Percentiles rank a stretch among this genome's conserved stretches.
Evolutionary conservation across 768 basidiomycete species (phyloP).

Genomic region (Artomyces pyxidatus): DNA sequence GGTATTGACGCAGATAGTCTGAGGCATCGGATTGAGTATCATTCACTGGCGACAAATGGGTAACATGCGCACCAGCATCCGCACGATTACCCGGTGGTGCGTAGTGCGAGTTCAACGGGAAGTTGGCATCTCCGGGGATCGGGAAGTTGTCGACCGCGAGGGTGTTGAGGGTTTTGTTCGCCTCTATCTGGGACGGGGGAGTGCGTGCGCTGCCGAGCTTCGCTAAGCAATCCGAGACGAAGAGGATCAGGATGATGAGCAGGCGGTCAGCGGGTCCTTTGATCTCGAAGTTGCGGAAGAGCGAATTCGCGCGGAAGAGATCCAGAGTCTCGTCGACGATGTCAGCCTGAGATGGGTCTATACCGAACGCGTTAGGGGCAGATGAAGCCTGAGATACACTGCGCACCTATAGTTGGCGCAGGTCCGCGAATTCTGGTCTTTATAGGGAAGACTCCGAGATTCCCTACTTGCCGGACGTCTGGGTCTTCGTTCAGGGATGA

Average conservation of each 20-base stretch:
- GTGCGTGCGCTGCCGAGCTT: constrained; percentile 73
- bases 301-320: constrained; percentile 96
- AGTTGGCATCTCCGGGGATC: constrained; percentile 93
- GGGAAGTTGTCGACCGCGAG: constrained; percentile 90
- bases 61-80: constrained; percentile 61
- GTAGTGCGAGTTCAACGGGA: constrained; percentile 89
- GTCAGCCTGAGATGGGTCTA: constrained; percentile 71
- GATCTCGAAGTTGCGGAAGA: constrained; percentile 99
- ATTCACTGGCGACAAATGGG: not conserved
- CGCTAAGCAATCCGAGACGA: constrained; percentile 92
- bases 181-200: constrained; percentile 72
- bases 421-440: constrained; percentile 89
- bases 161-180: constrained; percentile 81
- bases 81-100: constrained; percentile 65
- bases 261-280: constrained; percentile 94
- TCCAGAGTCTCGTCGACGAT: constrained; percentile 95
- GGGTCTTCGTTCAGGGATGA: constrained; percentile 84
- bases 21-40: constrained; percentile 1
- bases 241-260: constrained; percentile 95
- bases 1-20: constrained; percentile 89
- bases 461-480: constrained; percentile 80
- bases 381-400: too few relatives aligned
- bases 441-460: constrained; percentile 85
- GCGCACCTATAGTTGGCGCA: constrained; percentile 62
- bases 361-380: constrained; percentile 36